Evolutionary conservation across 768 basidiomycete genomes (phyloP).

Genomic region (Asterophora lycoperdoides): DNA sequence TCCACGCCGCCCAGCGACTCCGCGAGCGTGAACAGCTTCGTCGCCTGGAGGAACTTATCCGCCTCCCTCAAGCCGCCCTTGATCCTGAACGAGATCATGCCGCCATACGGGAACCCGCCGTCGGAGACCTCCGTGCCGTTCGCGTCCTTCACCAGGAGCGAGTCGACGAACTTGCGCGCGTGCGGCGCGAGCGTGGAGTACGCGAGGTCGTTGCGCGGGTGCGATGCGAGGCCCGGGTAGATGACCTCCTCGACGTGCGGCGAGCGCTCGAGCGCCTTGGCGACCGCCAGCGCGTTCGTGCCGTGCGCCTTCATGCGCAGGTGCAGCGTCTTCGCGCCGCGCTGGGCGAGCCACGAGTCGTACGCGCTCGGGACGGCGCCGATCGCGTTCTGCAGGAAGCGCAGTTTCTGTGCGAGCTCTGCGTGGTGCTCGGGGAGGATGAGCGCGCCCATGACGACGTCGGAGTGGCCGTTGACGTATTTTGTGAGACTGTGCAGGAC

Average conservation of each 20-base stretch:
- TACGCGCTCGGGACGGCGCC: conserved; percentile 82
- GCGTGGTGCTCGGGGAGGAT: conserved; percentile 60
- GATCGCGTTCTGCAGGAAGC: conserved; percentile 88
- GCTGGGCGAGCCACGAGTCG: conserved; percentile 87
- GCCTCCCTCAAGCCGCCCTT: conserved; percentile 54
- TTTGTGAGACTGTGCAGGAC: conserved; percentile 84
- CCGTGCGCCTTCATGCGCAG: conserved; percentile 88
- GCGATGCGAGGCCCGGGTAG: conserved; percentile 76
- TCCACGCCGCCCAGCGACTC: conserved; percentile 93
- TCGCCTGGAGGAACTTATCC: conserved; percentile 60
- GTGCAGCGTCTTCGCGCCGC: conserved; percentile 88
- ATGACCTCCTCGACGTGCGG: conserved; percentile 74
- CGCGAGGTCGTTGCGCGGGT: conserved; percentile 64
- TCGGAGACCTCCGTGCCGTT: conserved; percentile 22
- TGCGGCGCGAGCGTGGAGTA: conserved; percentile 61
- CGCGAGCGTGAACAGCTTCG: conserved; percentile 73
- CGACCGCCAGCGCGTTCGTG: conserved; percentile 73
- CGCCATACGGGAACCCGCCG: conserved; percentile 81
- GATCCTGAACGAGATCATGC: conserved; percentile 82
- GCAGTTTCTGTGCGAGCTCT: conserved; percentile 49
- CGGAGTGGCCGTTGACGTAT: conserved; percentile 92
- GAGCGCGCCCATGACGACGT: conserved; percentile 86
- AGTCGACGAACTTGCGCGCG: conserved; percentile 59
- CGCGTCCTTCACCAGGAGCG: conserved; percentile 22
- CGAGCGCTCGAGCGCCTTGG: conserved; percentile 49